Evolutionary conservation across 345 rosid genomes (phyloP).

Genomic region (Diplotaxis tenuifolia): DNA sequence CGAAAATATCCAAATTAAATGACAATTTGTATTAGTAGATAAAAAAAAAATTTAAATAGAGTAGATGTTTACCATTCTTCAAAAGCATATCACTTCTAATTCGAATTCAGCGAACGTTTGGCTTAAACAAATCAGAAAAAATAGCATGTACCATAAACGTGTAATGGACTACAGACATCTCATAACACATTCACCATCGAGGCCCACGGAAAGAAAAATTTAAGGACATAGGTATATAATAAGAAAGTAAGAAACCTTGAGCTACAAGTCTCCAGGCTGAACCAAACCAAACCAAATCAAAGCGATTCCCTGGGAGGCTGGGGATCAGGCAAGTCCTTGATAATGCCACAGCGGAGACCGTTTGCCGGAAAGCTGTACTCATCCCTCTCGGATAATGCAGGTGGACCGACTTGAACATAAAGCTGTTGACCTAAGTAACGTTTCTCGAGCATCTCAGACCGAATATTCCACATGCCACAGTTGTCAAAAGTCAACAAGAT

Average conservation of each 20-base stretch:
- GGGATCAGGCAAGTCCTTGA: constrained; percentile 52
- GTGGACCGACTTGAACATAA: constrained; percentile 52
- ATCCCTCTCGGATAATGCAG: constrained; percentile 53
- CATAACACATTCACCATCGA: background rate
- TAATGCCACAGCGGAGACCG: constrained; percentile 48
- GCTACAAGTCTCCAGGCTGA: background rate
- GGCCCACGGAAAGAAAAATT: background rate
- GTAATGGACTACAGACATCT: background rate
- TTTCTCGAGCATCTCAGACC: constrained; percentile 56
- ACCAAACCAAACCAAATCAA: background rate
- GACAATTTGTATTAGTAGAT: too few relatives aligned
- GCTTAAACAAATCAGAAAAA: background rate
- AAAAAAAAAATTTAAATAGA: too few relatives aligned
- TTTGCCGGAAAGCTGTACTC: constrained; percentile 70
- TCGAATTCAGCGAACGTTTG: background rate
- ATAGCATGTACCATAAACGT: background rate
- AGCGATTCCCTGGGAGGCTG: constrained; percentile 42
- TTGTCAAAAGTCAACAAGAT: constrained; percentile 67
- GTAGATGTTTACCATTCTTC: background rate
- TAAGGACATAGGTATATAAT: background rate
- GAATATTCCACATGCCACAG: constrained; percentile 79
- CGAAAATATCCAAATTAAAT: too few relatives aligned
- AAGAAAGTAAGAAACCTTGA: background rate
- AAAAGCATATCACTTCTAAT: background rate
- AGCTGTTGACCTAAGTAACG: constrained; percentile 63